Base-by-base conservation (phyloP, 805 yeast genomes). In the Saturnispora sanitii region DNA sequence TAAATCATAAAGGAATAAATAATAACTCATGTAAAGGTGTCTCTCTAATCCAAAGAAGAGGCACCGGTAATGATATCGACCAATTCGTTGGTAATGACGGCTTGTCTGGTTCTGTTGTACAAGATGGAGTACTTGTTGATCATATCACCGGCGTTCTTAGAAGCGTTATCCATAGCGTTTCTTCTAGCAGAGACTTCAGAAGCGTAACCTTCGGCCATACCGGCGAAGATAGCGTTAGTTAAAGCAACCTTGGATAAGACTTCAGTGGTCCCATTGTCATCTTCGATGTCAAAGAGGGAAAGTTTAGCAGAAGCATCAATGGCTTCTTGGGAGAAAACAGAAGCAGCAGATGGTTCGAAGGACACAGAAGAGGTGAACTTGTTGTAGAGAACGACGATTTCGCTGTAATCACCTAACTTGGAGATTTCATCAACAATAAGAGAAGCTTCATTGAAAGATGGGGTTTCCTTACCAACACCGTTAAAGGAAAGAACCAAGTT, bases 61-160 rank as follows among this genome's bases (percentile, higher is more conserved):
- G 98, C 98, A 87, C 98, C 98, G 58, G 98, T 92, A 67, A 92
- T 90, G 62, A 92, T 92, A 72, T 92, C 98, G 62, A 92, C 98
- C 79, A 92, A 75, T 76, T 92, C 98, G 79, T 92, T 92, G 69
- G 97, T 88, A 62, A 90, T 90, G 62, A 88, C 96, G 54, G 96
- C 96, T 77, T 92, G 98, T 76, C 96, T 86, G 61, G 96, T 82
- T 79, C 98, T 90, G 88, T 92, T 92, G 73, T 92, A 92, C 69
- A 92, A 79, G 67, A 92, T 92, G 54, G 97, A 82, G 82, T 84
- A 90, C 63, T 77, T 82, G 71, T 76, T 79, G 64, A 92, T 92
- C 97, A 92, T 92, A 59, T 92, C 98, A 71, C 95, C 95, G 49
- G 98, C 98, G 65, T 90, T 90, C 92, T 92, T 90, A 55, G 96